Evolutionary conservation across 768 basidiomycete species (phyloP), one percentile per base, ranked within the genome.

Genomic region (Guyanaporus albipodus): DNA sequence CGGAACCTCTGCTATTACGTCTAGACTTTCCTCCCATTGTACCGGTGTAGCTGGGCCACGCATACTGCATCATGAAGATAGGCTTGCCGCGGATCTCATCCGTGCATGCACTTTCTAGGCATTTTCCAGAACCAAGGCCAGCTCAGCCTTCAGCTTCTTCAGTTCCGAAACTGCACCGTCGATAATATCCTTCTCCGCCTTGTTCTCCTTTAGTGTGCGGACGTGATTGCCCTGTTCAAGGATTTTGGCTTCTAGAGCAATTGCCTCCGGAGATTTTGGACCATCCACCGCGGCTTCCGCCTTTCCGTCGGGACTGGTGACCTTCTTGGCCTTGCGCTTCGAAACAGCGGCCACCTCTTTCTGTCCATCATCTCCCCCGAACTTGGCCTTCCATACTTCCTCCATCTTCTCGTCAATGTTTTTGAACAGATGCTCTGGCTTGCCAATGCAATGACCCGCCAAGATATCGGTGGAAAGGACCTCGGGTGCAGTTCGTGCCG

Each of bases 321-420:
- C 71, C 64, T 87, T 83, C 58, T 76, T 79, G 39, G 67, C 67
- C 67, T 80, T 83, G 35, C 73, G 73, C 29, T 74, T 69, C 6
- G 68, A 74, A 19, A 74, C 74, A 19, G 71, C 62, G 15, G 70
- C 73, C 21, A 71, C 64, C 43, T 70, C 71, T 49, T 77, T 71
- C 56, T 63, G 67, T 32, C 62, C 66, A 37, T 59, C 71, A 54
- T 43, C 72, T 8, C 95, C 95, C 4, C 86, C 86, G 57, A 93
- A 99, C 64, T 80, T 81, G 38, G 67, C 67, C 55, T 84, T 77
- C 85, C 87, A 98, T 6, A 79, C 76, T 24, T 91, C 85, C 21
- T 83, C 85, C 85, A 85, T 86, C 61, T 79, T 85, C 59, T 95
- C 90, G 49, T 96, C 91, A 50, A 99, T 96, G 66, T 82, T 85